Percentiles rank a stretch among this genome's conserved stretches.
Evolutionary conservation across 2,329 filamentous ascomycete genomes (phyloP).

Genomic region (Talaromyces piceae): DNA sequence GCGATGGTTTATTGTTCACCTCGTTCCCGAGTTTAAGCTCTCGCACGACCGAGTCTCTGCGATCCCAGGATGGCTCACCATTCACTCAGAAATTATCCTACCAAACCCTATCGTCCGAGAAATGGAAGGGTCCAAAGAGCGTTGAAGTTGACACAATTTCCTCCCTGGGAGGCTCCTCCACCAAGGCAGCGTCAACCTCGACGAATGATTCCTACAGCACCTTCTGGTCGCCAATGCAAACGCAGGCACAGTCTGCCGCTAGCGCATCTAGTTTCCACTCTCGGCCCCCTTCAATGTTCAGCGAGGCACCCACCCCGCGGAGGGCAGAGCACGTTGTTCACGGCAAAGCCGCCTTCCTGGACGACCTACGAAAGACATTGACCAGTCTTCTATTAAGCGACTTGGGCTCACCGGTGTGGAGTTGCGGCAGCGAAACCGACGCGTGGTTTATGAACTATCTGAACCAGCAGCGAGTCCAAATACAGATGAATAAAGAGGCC

Average conservation of each 20-base stretch:
- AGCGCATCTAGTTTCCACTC: constrained; percentile 52
- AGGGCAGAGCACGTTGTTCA: constrained; percentile 41
- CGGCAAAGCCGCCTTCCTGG: constrained; percentile 71
- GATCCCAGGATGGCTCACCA: constrained; percentile 27
- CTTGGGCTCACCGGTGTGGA: constrained; percentile 76
- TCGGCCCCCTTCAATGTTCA: constrained; percentile 36
- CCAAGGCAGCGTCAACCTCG: constrained; percentile 59
- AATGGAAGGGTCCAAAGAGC: constrained; percentile 52
- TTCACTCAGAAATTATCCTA: constrained; percentile 55
- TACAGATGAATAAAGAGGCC: constrained; percentile 33
- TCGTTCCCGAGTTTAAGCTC: constrained; percentile 18
- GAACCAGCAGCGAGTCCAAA: constrained; percentile 42
- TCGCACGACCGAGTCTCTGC: constrained; percentile 24
- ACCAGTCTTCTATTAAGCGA: constrained; percentile 84
- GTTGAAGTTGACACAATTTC: constrained; percentile 55
- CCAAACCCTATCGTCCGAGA: constrained; percentile 62
- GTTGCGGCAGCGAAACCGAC: constrained; percentile 88
- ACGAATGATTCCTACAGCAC: constrained; percentile 70
- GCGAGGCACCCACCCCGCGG: constrained; percentile 27
- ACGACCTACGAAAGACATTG: constrained; percentile 68
- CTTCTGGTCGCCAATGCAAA: constrained; percentile 84
- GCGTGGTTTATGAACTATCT: constrained; percentile 61
- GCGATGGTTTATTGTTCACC: constrained; percentile 33
- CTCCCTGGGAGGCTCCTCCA: constrained; percentile 50
- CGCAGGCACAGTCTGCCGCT: constrained; percentile 56